Evolutionary conservation across 192 early-diverging fungal genomes (phyloP).

Genomic region (Coemansia sp.): DNA sequence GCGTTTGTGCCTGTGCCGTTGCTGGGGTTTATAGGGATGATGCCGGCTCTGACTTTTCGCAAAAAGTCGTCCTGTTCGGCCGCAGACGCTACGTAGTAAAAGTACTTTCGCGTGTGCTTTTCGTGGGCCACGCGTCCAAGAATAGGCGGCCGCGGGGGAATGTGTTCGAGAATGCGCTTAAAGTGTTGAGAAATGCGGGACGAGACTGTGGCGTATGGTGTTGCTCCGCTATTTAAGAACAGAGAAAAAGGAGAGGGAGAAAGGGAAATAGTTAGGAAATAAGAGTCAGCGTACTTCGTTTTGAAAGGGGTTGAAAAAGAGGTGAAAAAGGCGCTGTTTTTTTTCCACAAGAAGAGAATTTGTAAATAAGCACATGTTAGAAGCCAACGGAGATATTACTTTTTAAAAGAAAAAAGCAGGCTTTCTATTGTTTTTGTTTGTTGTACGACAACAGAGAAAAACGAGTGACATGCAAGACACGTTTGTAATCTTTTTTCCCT

Average conservation of each 20-base stretch:
- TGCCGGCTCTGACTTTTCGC: conserved; percentile 38
- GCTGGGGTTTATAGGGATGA: conserved; percentile 34
- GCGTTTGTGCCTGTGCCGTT: conserved; percentile 4
- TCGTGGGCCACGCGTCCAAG: conserved; percentile 72
- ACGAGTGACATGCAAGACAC: no score
- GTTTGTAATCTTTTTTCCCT: no score
- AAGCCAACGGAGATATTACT: no score
- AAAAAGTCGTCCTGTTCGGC: conserved; percentile 50
- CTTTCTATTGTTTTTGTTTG: not conserved
- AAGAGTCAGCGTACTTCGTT: no score
- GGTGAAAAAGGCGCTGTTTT: no score
- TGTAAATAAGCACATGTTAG: no score
- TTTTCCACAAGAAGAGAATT: no score
- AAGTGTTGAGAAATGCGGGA: conserved; percentile 91
- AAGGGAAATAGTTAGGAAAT: not conserved
- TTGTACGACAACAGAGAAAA: not conserved
- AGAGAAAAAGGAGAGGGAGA: not conserved
- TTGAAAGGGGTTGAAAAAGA: not conserved
- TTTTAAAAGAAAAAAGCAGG: not conserved
- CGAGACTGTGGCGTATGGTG: conserved; percentile 87
- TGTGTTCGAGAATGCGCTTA: conserved; percentile 76
- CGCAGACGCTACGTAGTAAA: conserved; percentile 72
- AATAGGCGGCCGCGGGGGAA: conserved; percentile 71
- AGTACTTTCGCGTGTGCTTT: conserved; percentile 70
- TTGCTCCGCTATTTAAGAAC: conserved; percentile 66